A percentile compares a stretch with the other conserved stretches of the same genome.
Evolutionary conservation across 768 basidiomycete species (phyloP).

Genomic region (Wakefieldia striispora): DNA sequence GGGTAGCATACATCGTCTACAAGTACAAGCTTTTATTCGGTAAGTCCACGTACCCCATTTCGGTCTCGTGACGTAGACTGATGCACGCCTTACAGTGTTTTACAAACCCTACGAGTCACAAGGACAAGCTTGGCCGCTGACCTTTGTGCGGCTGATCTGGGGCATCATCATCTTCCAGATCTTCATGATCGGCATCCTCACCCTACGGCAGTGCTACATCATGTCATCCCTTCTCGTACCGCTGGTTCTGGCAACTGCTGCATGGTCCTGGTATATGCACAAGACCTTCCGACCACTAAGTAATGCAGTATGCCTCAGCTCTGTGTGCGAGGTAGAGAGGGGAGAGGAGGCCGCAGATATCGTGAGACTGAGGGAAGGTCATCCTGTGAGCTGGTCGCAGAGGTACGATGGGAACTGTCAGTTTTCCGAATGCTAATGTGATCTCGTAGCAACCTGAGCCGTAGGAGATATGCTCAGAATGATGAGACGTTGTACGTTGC

Average conservation of each 20-base stretch:
- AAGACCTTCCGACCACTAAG: conserved; percentile 68
- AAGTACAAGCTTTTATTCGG: conserved; percentile 97
- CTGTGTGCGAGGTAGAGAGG: conserved; percentile 84
- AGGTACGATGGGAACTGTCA: conserved; percentile 45
- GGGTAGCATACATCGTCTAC: conserved; percentile 93
- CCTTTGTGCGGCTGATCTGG: conserved; percentile 89
- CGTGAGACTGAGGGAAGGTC: conserved; percentile 68
- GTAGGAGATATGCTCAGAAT: conserved; percentile 86
- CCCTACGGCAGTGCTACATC: conserved; percentile 55
- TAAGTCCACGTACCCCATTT: conserved; percentile 35
- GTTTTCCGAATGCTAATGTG: not conserved
- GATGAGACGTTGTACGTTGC: conserved; percentile 95
- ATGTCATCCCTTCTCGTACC: conserved; percentile 68
- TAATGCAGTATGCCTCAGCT: conserved; percentile 80
- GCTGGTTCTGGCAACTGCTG: conserved; percentile 67
- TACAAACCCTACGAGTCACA: conserved; percentile 98
- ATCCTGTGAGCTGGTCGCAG: conserved; percentile 87
- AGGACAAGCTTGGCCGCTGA: conserved; percentile 97
- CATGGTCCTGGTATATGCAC: conserved; percentile 81
- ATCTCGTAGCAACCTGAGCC: conserved; percentile 69
- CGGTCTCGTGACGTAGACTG: not conserved
- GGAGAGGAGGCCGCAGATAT: conserved; percentile 86
- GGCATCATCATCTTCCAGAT: conserved; percentile 90
- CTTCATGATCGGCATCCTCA: conserved; percentile 98
- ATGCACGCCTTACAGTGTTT: conserved; percentile 61